Conservation (phyloP, 331 rosid genomes). For the Acacia concinna region DNA sequence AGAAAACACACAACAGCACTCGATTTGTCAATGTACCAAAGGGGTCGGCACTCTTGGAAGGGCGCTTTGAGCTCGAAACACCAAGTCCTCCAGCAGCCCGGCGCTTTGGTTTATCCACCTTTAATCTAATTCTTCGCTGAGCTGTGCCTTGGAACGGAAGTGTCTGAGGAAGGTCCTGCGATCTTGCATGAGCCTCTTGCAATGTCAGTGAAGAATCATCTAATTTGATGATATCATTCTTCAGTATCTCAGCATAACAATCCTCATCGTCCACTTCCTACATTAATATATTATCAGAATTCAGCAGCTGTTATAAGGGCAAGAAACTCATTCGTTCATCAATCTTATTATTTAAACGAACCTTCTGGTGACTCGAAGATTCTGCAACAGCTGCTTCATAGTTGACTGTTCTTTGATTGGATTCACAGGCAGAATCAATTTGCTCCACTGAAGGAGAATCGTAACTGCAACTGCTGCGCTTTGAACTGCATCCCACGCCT, state of each 20-base stretch:
- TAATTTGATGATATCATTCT: constrained; percentile 68
- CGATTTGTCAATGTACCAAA: constrained; percentile 15
- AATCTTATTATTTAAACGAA: neutral
- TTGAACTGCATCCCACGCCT: constrained; percentile 51
- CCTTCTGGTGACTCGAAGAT: constrained; percentile 47
- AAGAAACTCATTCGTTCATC: neutral
- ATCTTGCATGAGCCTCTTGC: constrained; percentile 33
- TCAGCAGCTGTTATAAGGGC: neutral
- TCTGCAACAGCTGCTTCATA: constrained; percentile 42
- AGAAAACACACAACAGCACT: neutral
- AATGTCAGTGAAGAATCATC: constrained; percentile 50
- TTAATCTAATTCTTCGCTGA: constrained; percentile 61
- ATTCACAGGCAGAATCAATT: constrained; percentile 61
- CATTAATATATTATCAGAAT: neutral
- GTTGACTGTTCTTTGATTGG: constrained; percentile 41
- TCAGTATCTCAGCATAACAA: constrained; percentile 73
- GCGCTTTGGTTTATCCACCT: constrained; percentile 28
- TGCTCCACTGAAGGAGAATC: constrained; percentile 67
- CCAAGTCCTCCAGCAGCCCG: neutral
- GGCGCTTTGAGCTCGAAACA: constrained; percentile 29
- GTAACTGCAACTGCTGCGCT: constrained; percentile 50
- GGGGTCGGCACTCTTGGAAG: constrained; percentile 27
- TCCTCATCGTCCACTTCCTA: constrained; percentile 70
- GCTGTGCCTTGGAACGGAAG: constrained; percentile 66
- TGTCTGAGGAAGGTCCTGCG: constrained; percentile 29